Base-by-base conservation (phyloP, 108 stramenopile species). In the Conticribra guillardii region DNA sequence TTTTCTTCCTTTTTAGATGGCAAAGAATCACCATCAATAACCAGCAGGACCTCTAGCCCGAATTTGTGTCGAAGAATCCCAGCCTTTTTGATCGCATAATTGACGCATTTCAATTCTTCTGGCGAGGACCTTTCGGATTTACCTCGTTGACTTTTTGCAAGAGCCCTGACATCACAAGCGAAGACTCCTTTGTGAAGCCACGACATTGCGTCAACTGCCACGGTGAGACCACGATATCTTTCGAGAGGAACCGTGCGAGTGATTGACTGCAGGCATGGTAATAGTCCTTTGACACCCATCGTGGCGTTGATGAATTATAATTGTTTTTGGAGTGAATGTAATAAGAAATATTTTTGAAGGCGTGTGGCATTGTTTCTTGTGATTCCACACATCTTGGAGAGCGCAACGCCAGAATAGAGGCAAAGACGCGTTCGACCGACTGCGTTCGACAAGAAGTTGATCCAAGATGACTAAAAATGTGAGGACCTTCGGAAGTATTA, bases 21-120 rank as follows among this genome's bases (percentile, higher is more conserved):
- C 8, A 92, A 73, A 4, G 76, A 54, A 30, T 84, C 91, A 8
- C 93, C 93, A 61, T 94, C 93, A 54, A 94, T 91, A 23, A 94
- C 91, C 68, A 94, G 29, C 37, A 91, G n/a, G 2, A 89, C 85
- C 21, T 65, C 74, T 29, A 92, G 69, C 1, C 82, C 81, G 54
- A 79, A 71, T 3, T 77, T 52, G 17, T 8, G 54, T 21, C 82
- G 70, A 26, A 92, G 53, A 3, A 51, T 60, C 22, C 85, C 82
- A 8, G 82, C 86, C 60, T 86, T 76, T 1, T 53, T 60, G 47
- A 91, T 76, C 41, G 65, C 49, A 67, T 82, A 85, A 18, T 75
- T 64, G n/a, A 82, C 60, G 51, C 80, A 85, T 56, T 81, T 78
- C 45, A 65, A 50, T 34, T 81, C 80, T 0, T 56, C 56, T 11